These are phyloP conservation scores for Phytophthora brassicae DNA, from an alignment of 352 stramenopile species.

Conservation along the genomic window DNA sequence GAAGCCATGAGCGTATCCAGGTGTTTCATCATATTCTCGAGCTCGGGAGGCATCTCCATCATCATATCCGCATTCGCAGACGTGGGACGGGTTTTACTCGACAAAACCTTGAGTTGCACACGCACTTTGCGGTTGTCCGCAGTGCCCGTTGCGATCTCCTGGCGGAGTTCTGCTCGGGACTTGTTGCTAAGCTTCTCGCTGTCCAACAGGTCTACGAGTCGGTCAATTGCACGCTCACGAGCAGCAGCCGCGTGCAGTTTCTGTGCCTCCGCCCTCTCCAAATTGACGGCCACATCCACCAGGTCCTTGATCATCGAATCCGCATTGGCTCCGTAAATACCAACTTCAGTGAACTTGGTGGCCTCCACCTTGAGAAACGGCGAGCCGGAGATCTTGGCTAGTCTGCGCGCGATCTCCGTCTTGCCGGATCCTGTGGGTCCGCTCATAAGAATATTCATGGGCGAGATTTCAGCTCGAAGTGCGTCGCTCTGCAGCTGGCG, in stretches of 20 bases:
- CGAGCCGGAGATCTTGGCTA: slow-evolving; percentile 96
- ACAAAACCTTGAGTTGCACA: slow-evolving; percentile 51
- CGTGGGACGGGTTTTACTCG: slow-evolving; percentile 32
- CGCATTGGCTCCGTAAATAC: slow-evolving; percentile 98
- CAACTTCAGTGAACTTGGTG: slow-evolving; percentile 99
- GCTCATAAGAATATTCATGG: slow-evolving; percentile 99
- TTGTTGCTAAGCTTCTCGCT: slow-evolving; percentile 47
- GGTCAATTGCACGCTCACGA: slow-evolving; percentile 88
- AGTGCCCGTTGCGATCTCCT: slow-evolving; percentile 60
- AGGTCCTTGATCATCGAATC: slow-evolving; percentile 99
- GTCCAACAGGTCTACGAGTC: slow-evolving; percentile 78
- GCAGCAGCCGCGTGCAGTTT: slow-evolving; percentile 90
- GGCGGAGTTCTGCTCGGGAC: slow-evolving; percentile 48
- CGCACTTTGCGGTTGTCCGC: slow-evolving; percentile 56
- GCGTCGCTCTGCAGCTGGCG: slow-evolving; percentile 90
- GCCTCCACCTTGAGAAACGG: slow-evolving; percentile 98
- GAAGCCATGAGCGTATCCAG: slow-evolving; percentile 69
- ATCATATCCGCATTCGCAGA: slow-evolving; percentile 53
- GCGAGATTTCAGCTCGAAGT: slow-evolving; percentile 90
- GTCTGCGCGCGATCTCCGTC: slow-evolving; percentile 97
- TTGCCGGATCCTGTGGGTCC: slow-evolving; percentile 97
- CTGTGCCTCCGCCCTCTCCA: slow-evolving; percentile 74
- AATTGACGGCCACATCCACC: slow-evolving; percentile 94
- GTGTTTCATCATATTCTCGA: slow-evolving; percentile 84
- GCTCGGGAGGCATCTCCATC: slow-evolving; percentile 83